Evolutionary conservation across 495 filamentous ascomycete species (phyloP).

Genomic region (Penicillium manginii): DNA sequence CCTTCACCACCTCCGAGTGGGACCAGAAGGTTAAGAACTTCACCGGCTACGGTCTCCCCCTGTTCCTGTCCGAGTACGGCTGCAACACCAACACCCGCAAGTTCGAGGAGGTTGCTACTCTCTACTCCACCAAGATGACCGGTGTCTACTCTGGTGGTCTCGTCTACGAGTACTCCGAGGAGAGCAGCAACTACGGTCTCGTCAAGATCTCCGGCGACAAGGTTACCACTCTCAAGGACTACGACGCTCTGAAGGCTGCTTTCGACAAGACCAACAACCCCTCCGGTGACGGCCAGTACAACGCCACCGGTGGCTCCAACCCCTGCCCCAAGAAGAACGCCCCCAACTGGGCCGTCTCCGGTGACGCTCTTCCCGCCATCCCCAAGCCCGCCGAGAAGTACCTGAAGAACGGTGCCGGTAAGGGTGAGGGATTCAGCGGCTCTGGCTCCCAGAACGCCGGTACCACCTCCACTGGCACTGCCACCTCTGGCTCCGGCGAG

Average conservation of each 20-base stretch:
- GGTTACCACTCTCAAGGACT: conserved; percentile 65
- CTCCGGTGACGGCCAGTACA: conserved; percentile 76
- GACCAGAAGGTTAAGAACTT: conserved; percentile 90
- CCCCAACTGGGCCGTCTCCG: conserved; percentile 73
- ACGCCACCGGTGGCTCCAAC: conserved; percentile 63
- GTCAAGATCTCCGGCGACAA: conserved; percentile 64
- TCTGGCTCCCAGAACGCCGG: conserved; percentile 73
- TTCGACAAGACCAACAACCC: conserved; percentile 67
- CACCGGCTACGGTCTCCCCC: conserved; percentile 84
- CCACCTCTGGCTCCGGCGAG: conserved; percentile 61
- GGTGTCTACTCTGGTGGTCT: conserved; percentile 92
- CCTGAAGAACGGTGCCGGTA: conserved; percentile 75
- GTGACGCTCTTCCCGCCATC: conserved; percentile 72
- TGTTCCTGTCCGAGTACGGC: conserved; percentile 96
- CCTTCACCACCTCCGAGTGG: conserved; percentile 80
- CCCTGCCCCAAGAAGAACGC: conserved; percentile 69
- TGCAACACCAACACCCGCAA: conserved; percentile 80
- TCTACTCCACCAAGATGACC: conserved; percentile 87
- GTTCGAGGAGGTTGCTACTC: conserved; percentile 77
- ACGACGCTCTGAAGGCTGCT: conserved; percentile 65
- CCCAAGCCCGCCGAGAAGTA: conserved; percentile 68
- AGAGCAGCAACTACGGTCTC: conserved; percentile 76
- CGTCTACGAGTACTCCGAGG: conserved; percentile 92
- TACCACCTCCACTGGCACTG: conserved; percentile 62
- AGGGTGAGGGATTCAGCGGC: conserved; percentile 71